Percentiles rank a stretch among this genome's conserved stretches.
phyloP scores from a whole-genome alignment of 1,284 basidiomycete genomes.

The Microbotryum intermedium region DNA sequence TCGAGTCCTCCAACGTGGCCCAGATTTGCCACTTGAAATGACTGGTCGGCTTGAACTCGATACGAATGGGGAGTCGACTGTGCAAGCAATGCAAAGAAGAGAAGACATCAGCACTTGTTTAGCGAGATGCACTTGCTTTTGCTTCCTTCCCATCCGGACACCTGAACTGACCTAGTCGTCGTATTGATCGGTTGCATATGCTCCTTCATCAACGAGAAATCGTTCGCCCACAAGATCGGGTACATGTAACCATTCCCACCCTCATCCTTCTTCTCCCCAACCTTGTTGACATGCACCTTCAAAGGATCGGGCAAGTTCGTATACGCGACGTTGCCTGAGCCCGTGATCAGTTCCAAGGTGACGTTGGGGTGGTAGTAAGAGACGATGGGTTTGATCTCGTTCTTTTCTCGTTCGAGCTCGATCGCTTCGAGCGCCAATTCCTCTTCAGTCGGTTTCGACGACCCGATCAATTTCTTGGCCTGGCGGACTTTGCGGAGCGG shows the following conservation, averaged over 20 bases:
- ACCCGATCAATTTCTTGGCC: constrained; percentile 67
- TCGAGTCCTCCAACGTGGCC: constrained; percentile 45
- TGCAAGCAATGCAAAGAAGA: background rate
- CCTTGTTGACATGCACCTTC: constrained; percentile 25
- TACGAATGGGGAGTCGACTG: constrained; percentile 50
- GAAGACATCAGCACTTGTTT: too few species aligned
- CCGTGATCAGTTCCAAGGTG: constrained; percentile 77
- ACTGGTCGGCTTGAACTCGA: constrained; percentile 69
- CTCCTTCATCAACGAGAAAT: constrained; percentile 62
- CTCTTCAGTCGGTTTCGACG: constrained; percentile 39
- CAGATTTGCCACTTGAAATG: constrained; percentile 38
- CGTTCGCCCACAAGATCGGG: constrained; percentile 85
- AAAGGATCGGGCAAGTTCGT: constrained; percentile 56
- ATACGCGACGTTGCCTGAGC: constrained; percentile 52
- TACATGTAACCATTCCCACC: constrained; percentile 39
- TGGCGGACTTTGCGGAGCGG: constrained; percentile 64
- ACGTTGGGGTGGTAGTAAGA: constrained; percentile 88
- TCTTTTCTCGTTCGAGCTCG: constrained; percentile 27
- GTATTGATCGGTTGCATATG: constrained; percentile 39
- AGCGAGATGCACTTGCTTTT: too few species aligned
- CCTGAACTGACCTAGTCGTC: constrained; percentile 20
- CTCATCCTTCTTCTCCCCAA: background rate
- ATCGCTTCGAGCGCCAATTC: constrained; percentile 43
- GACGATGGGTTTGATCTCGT: constrained; percentile 40
- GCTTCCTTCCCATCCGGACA: too few species aligned